Conservation (phyloP, 371 early-diverging fungal genomes). For the Dichotomocladium elegans region DNA sequence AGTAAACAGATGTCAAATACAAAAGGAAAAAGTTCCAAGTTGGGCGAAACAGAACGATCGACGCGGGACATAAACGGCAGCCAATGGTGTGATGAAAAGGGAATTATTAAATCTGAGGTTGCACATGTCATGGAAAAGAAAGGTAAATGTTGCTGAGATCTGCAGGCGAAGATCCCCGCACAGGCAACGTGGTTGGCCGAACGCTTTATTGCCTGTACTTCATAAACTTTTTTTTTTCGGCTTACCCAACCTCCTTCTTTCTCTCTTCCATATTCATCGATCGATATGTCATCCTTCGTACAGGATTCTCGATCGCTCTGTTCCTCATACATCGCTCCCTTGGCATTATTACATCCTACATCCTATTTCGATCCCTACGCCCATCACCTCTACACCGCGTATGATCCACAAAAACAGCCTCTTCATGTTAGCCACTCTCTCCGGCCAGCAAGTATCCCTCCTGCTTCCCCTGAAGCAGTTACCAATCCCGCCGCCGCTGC, state of each 20-base stretch:
- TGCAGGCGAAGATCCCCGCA: not conserved
- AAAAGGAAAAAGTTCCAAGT: no score
- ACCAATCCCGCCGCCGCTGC: slow-evolving; percentile 12
- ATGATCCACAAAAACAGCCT: not conserved
- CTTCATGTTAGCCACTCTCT: not conserved
- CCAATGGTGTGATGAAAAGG: no score
- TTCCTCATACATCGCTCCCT: not conserved
- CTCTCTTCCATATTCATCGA: not conserved
- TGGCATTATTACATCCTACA: not conserved
- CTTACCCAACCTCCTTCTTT: not conserved
- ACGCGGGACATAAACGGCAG: no score
- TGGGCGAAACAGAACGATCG: no score
- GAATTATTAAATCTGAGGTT: not conserved
- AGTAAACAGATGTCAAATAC: no score
- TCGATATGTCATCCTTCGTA: no score
- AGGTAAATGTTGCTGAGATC: not conserved
- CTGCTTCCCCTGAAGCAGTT: not conserved
- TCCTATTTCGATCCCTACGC: not conserved
- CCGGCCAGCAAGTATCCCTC: not conserved
- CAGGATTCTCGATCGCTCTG: no score
- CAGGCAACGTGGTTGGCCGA: not conserved
- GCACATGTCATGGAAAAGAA: not conserved
- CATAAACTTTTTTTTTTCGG: no score
- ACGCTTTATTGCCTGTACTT: not conserved
- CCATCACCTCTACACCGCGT: not conserved